Evolutionary conservation across 2,329 filamentous ascomycete genomes (phyloP), one percentile per base, ranked within the genome.

Genomic region (Monosporascus cannonballus): DNA sequence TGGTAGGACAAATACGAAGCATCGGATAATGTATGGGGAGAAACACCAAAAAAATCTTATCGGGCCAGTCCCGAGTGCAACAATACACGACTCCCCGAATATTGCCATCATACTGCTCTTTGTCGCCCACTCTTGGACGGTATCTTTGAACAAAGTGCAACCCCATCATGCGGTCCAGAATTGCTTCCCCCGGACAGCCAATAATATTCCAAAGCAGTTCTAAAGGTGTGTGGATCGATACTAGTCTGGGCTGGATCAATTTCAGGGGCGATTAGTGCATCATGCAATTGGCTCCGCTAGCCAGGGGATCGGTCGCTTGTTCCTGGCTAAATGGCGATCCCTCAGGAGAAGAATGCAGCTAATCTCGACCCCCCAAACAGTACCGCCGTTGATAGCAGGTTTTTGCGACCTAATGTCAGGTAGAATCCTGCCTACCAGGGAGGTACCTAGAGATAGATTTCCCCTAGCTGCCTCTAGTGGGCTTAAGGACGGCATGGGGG

Each of bases 301-400:
- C 1, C 20, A 25, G 14, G 42, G n/a, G 42, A 6, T 15, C 24
- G 4, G 24, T 27, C 14, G 25, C 24, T 46, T 46, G 42, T 46
- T 46, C 42, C 42, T 46, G 42, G 30, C 42, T 46, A 46, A 46
- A 46, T 46, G 42, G 42, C 24, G 42, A 46, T 46, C 42, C 42
- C 14, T 41, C 38, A 41, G 18, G 24, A 44, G n/a, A 46, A 24
- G 42, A 46, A 46, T 46, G 42, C 42, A 30, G 42, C 42, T 27
- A 27, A 7, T 24, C 14, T 30, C 17, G 24, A 22, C 24, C 24
- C 20, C 27, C 9, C 4, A 14, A 14, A 14, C 11, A 46, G 11
- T 27, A 27, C 6, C 42, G 5, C 42, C 5, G 24, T 46, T 46
- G 42, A 24, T 30, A 46, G 20, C 42, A 46, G 30, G 9, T 34